Evolutionary conservation across 768 basidiomycete species (phyloP), one percentile per base, ranked within the genome.

Genomic region (Pleurotus ostreatus): DNA sequence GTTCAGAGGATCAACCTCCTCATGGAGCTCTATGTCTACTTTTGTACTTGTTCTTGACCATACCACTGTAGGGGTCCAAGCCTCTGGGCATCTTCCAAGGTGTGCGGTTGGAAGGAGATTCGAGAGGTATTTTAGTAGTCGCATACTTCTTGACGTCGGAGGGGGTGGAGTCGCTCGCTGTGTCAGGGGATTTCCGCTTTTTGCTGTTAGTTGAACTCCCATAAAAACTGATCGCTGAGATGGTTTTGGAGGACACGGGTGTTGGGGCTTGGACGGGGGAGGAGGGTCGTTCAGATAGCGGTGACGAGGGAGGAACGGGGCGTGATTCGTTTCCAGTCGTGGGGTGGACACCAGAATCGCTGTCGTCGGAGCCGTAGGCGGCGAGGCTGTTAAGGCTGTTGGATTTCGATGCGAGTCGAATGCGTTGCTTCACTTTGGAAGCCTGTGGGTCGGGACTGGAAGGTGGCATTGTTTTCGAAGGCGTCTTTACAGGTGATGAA

Each of bases 381-480:
- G 53, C 62, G 12, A 72, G 61, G 15, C 58, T 60, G 2, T 55
- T 58, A 8, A 71, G 58, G 23, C 43, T n/a, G 25, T 38, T 55
- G 4, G 75, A 75, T 16, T 66, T 67, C 53, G 56, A 47, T 39
- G 43, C 64, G 20, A 77, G 76, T 13, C 73, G 72, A 38, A 85
- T 85, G 66, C 80, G 86, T 65, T 70, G 78, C 68, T 80, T 79
- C 51, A 85, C 62, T 18, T 66, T 59, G 38, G 70, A 68, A 7
- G 84, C 80, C 66, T 84, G 83, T 6, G 83, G 84, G 56, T 86
- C 83, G 43, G 16, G 20, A 7, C 47, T 18, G 12, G 52, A 46
- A 38, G 59, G 64, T 44, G 62, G 9, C 11, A 34, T 34, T 9
- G 4, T 34, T 16, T 60, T 66, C 37, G 57, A 61, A 59, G 68